Base-by-base conservation (phyloP, 1,139 yeast species). In the Pichiaceae sp. region DNA sequence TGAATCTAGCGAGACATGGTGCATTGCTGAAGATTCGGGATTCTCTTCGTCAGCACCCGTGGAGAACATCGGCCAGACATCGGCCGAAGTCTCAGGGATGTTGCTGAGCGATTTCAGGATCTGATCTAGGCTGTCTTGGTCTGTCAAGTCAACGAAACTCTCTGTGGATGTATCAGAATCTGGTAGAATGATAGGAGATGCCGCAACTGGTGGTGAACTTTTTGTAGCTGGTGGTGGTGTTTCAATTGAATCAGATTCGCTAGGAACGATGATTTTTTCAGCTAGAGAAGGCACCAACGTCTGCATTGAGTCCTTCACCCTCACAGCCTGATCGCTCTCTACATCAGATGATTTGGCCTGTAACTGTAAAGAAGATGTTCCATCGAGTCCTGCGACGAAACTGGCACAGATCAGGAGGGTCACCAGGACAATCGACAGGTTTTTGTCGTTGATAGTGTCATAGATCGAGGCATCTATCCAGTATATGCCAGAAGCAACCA, bases 1-100 rank as follows among this genome's bases (percentile, higher is more conserved):
- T 4, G 47, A 27, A n/a, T 50, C 53, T 12, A 48, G 36, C 7
- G 52, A 47, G 9, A 50, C 43, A 31, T 46, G 46, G 29, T 41
- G 41, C 20, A 44, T n/a, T 29, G 11, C 23, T 3, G 6, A 11
- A 8, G 14, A 18, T 16, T 25, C 30, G 2, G 14, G 21, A 19
- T 18, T 14, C n/a, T 17, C 17, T 6, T 18, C 14, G 4, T 26
- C 32, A 7, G 38, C 16, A 11, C 31, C 34, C n/a, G 32, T 35
- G 2, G 36, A 34, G 21, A 34, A 34, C 1, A 34, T n/a, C 3
- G 44, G 45, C 43, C 43, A 39, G 15, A 26, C 32, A n/a, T 32
- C 34, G 12, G 29, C 18, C 2, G 39, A 28, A 29, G 38, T 35
- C n/a, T 24, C 35, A 8, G 49, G 49, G 19, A 45, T 45, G 20